Conservation (phyloP, 352 stramenopile genomes). For the Globisporangium solare region DNA sequence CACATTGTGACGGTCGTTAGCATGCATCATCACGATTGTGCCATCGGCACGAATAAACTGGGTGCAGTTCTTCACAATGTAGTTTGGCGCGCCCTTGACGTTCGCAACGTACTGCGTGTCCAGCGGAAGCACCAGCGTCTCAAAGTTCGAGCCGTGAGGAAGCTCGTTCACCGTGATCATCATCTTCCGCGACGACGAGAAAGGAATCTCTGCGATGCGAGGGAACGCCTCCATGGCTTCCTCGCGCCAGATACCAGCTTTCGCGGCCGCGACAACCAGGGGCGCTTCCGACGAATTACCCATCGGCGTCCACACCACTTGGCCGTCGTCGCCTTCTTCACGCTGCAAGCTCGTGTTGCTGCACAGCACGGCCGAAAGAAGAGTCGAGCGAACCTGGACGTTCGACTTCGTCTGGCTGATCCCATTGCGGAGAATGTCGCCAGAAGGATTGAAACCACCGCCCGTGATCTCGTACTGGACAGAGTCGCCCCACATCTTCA, state of each 20-base stretch:
- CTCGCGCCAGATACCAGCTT: slow-evolving; percentile 60
- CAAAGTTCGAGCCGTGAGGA: slow-evolving; percentile 26
- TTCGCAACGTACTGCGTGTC: slow-evolving; percentile 43
- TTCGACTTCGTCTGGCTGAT: slow-evolving; percentile 39
- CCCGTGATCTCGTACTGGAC: slow-evolving; percentile 59
- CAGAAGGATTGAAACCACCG: slow-evolving; percentile 55
- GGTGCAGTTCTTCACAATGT: slow-evolving; percentile 66
- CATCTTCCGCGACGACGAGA: slow-evolving; percentile 93
- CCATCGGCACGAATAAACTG: slow-evolving; percentile 23
- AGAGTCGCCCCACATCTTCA: slow-evolving; percentile 76
- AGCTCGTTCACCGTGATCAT: slow-evolving; percentile 86
- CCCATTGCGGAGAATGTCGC: slow-evolving; percentile 42
- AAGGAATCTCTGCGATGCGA: slow-evolving; percentile 89
- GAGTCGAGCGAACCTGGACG: slow-evolving; percentile 47
- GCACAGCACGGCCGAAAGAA: slow-evolving; percentile 62
- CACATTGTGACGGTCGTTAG: slow-evolving; percentile 40
- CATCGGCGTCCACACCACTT: slow-evolving; percentile 46
- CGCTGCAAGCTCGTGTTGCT: slow-evolving; percentile 73
- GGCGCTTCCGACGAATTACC: slow-evolving; percentile 79
- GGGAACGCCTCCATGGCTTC: slow-evolving; percentile 45
- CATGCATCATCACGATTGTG: slow-evolving; percentile 39
- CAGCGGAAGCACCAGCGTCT: slow-evolving; percentile 23
- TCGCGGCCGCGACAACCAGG: slow-evolving; percentile 66
- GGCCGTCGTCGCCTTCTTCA: slow-evolving; percentile 43
- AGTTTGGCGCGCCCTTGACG: slow-evolving; percentile 71